These are phyloP conservation scores for Dioscorea zingiberensis DNA, from an alignment of 106 monocot genomes.

Conservation along the genomic window DNA sequence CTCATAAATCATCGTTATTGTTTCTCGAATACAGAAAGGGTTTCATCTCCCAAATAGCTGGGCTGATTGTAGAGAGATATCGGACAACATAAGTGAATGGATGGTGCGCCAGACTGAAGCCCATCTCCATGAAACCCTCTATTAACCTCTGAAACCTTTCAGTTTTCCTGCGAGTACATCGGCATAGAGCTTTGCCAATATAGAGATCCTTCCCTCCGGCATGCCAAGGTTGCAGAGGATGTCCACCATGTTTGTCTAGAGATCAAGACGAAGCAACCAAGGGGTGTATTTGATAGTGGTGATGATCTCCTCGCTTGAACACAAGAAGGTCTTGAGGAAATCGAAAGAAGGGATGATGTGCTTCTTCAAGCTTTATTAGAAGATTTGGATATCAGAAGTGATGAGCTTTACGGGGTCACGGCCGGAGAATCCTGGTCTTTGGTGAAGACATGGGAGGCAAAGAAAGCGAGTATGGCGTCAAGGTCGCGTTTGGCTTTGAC, in stretches of 20 bases:
- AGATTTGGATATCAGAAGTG: neutral
- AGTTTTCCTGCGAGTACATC: neutral
- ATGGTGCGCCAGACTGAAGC: neutral
- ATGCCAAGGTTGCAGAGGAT: neutral
- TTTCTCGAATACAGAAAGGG: neutral
- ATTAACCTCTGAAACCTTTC: neutral
- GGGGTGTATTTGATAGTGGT: neutral
- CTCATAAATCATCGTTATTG: neutral
- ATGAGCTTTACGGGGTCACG: neutral
- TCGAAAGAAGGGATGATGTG: constrained; percentile 2
- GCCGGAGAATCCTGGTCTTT: constrained; percentile 5
- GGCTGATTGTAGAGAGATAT: neutral
- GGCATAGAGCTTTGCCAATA: neutral
- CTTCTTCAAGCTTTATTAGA: neutral
- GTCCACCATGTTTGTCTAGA: neutral
- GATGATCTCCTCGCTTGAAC: neutral
- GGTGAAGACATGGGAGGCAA: constrained; percentile 6
- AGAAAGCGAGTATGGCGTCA: constrained; percentile 1
- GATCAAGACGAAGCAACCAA: neutral
- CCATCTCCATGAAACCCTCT: neutral
- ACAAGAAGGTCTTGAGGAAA: constrained; percentile 5
- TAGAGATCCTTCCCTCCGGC: neutral
- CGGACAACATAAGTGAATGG: neutral
- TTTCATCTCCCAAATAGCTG: neutral
- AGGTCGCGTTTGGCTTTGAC: neutral